phyloP scores from a whole-genome alignment of 2,329 filamentous ascomycete genomes.

The Penicillium sclerotigenum region DNA sequence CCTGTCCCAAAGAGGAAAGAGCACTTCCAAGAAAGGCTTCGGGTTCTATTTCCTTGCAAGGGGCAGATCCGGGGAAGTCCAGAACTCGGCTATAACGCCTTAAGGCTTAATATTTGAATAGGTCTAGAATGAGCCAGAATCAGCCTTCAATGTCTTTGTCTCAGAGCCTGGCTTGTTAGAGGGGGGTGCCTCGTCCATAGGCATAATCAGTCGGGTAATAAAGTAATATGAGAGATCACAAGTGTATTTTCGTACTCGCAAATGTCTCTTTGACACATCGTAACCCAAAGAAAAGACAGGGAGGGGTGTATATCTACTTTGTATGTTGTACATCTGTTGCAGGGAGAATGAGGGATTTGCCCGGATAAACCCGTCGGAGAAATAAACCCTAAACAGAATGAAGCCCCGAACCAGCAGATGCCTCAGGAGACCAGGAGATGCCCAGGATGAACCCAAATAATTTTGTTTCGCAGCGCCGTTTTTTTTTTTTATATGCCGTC shows the following conservation, averaged over 20 bases:
- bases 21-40: neutral
- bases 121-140: neutral
- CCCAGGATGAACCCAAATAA: neutral
- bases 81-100: neutral
- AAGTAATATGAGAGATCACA: neutral
- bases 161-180: neutral
- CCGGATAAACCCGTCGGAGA: constrained; percentile 19
- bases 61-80: neutral
- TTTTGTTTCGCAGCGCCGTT: constrained; percentile 13
- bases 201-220: neutral
- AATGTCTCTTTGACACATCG: neutral
- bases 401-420: constrained; percentile 14
- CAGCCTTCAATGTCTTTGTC: neutral
- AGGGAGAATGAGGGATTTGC: neutral
- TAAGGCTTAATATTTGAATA: neutral
- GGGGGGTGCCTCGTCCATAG: neutral
- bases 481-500: constrained; percentile 34
- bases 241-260: neutral
- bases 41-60: neutral
- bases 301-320: neutral
- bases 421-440: constrained; percentile 4
- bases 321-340: no score
- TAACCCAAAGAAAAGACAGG: neutral
- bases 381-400: constrained; percentile 15
- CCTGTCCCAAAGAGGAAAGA: neutral